Evolutionary conservation across 169 alveolate genomes (phyloP).

Genomic region (Plasmodium inui): DNA sequence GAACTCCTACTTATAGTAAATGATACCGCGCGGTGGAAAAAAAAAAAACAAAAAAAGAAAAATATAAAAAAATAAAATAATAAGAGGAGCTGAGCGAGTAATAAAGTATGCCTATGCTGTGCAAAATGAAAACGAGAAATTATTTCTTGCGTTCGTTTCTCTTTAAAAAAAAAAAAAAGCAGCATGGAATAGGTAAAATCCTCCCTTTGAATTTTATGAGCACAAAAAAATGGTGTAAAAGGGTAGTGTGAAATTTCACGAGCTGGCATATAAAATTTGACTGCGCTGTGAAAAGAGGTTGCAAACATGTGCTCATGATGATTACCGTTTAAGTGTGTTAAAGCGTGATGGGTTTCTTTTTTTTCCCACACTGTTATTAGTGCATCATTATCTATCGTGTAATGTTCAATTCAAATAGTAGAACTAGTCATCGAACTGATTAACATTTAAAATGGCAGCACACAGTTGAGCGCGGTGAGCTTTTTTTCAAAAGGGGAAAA

Average conservation of each 20-base stretch:
- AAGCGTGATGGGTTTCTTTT: neutral
- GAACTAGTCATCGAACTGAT: neutral
- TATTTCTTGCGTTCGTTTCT: neutral
- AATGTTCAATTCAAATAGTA: neutral
- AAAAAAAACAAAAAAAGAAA: neutral
- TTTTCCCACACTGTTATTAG: neutral
- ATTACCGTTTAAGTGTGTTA: neutral
- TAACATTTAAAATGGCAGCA: neutral
- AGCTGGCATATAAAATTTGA: neutral
- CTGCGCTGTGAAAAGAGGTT: neutral
- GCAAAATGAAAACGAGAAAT: neutral
- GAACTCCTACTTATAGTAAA: neutral
- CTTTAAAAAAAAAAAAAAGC: slow-evolving; percentile 27
- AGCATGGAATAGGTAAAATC: neutral
- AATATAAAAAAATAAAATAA: neutral
- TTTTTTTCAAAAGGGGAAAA: slow-evolving; percentile 1
- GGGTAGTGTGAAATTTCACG: slow-evolving; percentile 1
- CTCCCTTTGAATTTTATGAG: neutral
- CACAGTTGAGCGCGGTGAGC: neutral
- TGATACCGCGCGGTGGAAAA: neutral
- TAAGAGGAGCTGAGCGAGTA: neutral
- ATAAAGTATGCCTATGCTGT: neutral
- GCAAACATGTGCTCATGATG: neutral
- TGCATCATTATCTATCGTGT: neutral
- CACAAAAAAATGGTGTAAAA: slow-evolving; percentile 14